Conservation (phyloP, 352 stramenopile species). For the Globisporangium carolinianum region DNA sequence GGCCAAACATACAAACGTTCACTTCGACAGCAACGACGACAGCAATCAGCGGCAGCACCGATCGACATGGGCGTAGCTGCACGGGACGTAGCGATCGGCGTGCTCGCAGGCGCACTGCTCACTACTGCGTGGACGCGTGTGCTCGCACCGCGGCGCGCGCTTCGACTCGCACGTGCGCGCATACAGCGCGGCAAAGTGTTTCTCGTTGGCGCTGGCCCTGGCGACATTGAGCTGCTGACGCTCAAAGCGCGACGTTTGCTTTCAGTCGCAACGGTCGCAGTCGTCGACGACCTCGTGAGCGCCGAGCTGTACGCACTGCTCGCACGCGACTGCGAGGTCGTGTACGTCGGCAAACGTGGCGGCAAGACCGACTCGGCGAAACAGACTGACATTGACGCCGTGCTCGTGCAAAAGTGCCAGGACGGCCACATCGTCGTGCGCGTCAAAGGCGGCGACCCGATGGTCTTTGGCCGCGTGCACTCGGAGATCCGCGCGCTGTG, state of each 20-base stretch:
- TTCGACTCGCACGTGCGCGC: slow-evolving; percentile 19
- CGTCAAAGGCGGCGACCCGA: slow-evolving; percentile 63
- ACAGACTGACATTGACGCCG: slow-evolving; percentile 58
- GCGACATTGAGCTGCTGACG: slow-evolving; percentile 50
- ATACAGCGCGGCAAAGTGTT: slow-evolving; percentile 40
- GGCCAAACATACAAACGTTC: no score
- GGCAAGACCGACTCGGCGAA: slow-evolving; percentile 60
- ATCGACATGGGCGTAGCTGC: slow-evolving; percentile 1
- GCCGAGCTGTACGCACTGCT: slow-evolving; percentile 48
- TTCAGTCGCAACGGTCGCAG: slow-evolving; percentile 37
- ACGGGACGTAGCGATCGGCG: slow-evolving; percentile 39
- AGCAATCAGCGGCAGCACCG: no score
- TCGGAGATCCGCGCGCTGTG: slow-evolving; percentile 59
- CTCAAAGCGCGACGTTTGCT: slow-evolving; percentile 42
- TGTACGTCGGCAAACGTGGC: slow-evolving; percentile 66
- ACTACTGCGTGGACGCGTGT: slow-evolving; percentile 25
- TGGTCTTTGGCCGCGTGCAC: slow-evolving; percentile 70
- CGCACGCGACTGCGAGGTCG: slow-evolving; percentile 43
- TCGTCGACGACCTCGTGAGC: slow-evolving; percentile 64
- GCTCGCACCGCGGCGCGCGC: slow-evolving; percentile 19
- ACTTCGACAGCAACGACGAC: no score
- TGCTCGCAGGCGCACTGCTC: slow-evolving; percentile 33
- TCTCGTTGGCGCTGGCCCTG: slow-evolving; percentile 52
- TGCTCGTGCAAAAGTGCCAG: slow-evolving; percentile 47
- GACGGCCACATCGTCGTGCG: slow-evolving; percentile 50